Base-by-base conservation (phyloP, 305 asterid species). In the Fraxinus platypoda region DNA sequence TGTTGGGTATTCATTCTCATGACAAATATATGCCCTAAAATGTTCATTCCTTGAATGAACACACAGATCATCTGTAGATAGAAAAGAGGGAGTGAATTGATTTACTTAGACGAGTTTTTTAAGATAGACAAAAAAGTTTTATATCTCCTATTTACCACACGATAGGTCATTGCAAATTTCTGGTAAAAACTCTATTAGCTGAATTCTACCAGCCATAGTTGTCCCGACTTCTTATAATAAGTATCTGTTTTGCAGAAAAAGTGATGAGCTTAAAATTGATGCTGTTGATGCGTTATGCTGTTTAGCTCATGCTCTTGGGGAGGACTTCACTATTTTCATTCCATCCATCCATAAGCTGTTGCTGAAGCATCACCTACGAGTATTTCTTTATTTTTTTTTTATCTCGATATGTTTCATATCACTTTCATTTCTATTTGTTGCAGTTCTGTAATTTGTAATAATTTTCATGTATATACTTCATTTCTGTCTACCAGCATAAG, bases 271-370 rank as follows among this genome's bases (percentile, higher is more conserved):
- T 72, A 90, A 97, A 82, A 97, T 87, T 87, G 99, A 97, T 81
- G 93, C 97, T 37, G 93, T 94, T 68, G 99, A 97, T 84, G 98
- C 99, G 83, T 93, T 97, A 66, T 93, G 98, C 81, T 93, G 98
- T 86, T 90, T 97, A 66, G 99, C 99, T 85, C 96, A 93, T 87
- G 92, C 98, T 85, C 97, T 94, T 84, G 98, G 99, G 83, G 99
- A 94, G 85, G 98, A 94, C 86, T 97, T 97, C 89, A 82, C 98
- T 78, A 97, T 97, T 83, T 97, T 94, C 88, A 89, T 92, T 84
- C 96, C 95, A 57, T 94, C 99, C 79, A 92, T 94, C 84, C 97
- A 89, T 84, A 97, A 97, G 89, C 95, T 94, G 85, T 86, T 97
- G 88, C 82, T 88, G 87, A 97, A 92, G 88, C 93, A 97, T 91